phyloP scores from a whole-genome alignment of 257 asterid species.

The Solanum phureja region DNA sequence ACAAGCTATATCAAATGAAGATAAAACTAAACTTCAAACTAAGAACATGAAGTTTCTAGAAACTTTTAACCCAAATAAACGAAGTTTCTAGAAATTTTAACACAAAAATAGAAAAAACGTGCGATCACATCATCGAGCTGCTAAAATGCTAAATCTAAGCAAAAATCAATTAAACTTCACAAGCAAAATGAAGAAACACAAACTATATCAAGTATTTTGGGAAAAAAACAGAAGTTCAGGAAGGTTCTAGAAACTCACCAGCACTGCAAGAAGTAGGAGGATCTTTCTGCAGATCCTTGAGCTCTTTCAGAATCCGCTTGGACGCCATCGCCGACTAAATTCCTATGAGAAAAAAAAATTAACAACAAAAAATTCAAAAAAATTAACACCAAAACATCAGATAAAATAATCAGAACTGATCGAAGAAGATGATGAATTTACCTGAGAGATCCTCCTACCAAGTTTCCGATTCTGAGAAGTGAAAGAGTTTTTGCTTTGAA shows the following conservation, averaged over 20 bases:
- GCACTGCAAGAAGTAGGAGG: conserved; percentile 2
- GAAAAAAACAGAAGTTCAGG: background rate
- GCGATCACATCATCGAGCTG: background rate
- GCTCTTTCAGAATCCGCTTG: conserved; percentile 5
- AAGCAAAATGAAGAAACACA: background rate
- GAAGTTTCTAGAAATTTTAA: background rate
- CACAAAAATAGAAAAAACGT: background rate
- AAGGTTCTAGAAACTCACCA: background rate
- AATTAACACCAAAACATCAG: background rate
- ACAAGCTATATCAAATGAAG: background rate
- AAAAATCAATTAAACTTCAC: background rate
- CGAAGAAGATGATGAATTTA: background rate
- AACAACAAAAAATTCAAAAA: background rate
- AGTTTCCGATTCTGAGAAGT: background rate
- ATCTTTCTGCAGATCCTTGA: conserved; percentile 2
- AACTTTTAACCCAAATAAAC: background rate
- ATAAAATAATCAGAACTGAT: background rate
- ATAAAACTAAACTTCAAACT: background rate
- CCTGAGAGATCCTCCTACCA: background rate
- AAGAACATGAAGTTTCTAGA: background rate
- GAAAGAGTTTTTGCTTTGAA: background rate
- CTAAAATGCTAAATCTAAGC: background rate
- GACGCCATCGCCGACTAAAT: conserved; percentile 1
- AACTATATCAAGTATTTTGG: background rate
- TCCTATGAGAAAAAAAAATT: background rate